Evolutionary conservation across 768 basidiomycete genomes (phyloP).

Genomic region (Rhizopogon sp.): DNA sequence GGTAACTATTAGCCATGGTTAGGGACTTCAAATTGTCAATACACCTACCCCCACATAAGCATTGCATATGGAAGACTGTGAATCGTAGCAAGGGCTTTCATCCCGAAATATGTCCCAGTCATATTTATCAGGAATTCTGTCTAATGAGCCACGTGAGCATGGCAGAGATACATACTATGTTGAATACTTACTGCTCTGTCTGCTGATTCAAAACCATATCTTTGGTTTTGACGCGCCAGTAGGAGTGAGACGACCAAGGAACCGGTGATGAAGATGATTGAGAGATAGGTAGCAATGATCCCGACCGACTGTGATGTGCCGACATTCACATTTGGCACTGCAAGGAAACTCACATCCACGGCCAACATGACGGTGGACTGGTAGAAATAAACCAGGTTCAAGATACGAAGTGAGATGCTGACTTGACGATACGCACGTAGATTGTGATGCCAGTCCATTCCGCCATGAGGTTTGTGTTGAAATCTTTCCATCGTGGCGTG

Average conservation of each 20-base stretch:
- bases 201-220: constrained; percentile 16
- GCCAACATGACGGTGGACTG: constrained; percentile 47
- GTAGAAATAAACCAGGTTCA: neutral
- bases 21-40: neutral
- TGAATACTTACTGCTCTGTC: constrained; percentile 23
- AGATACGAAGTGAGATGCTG: neutral
- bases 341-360: constrained; percentile 50
- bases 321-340: constrained; percentile 39
- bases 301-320: constrained; percentile 7
- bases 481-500: constrained; percentile 33
- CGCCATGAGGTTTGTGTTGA: constrained; percentile 34
- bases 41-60: constrained; percentile 25
- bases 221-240: constrained; percentile 32
- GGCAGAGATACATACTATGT: neutral
- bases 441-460: constrained; percentile 48
- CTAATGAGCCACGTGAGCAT: constrained; percentile 8
- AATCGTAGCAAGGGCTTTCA: constrained; percentile 26
- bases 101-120: constrained; percentile 11
- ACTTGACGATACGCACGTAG: constrained; percentile 29
- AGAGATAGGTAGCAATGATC: constrained; percentile 33
- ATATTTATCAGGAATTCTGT: constrained; percentile 16
- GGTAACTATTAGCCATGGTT: too few relatives aligned
- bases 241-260: constrained; percentile 30
- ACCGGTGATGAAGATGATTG: constrained; percentile 31
- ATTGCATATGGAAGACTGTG: constrained; percentile 29